Evolutionary conservation across 2,329 filamentous ascomycete genomes (phyloP).

Genomic region (Aspergillus amoenus): DNA sequence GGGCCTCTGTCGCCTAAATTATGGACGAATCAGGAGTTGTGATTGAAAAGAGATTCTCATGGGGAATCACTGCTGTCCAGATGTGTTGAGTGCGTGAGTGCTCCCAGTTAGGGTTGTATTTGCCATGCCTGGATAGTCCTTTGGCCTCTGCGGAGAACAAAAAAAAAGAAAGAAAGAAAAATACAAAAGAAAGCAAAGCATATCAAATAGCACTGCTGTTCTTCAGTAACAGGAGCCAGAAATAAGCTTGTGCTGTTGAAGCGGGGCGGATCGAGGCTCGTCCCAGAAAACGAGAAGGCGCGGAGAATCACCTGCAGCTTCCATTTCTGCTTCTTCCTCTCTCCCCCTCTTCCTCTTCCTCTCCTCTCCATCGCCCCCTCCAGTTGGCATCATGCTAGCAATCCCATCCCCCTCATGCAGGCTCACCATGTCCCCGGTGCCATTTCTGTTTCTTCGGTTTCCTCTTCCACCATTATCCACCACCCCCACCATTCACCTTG

Average conservation of each 20-base stretch:
- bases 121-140: too few relatives aligned
- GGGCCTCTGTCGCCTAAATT: background rate
- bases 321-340: constrained; percentile 2
- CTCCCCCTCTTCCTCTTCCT: background rate
- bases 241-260: constrained; percentile 22
- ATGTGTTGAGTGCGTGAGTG: too few relatives aligned
- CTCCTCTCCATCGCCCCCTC: constrained; percentile 2
- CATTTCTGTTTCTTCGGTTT: background rate
- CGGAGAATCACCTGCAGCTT: constrained; percentile 18
- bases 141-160: background rate
- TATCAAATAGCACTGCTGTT: background rate
- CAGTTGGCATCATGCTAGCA: constrained; percentile 15
- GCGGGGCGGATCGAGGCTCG: constrained; percentile 26
- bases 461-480: background rate
- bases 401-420: constrained; percentile 20
- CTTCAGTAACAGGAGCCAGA: background rate
- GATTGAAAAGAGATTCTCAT: background rate
- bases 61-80: too few relatives aligned
- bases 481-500: constrained; percentile 8
- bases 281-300: constrained; percentile 10
- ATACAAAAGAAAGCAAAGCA: background rate
- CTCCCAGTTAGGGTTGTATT: too few relatives aligned
- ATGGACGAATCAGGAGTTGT: background rate
- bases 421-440: constrained; percentile 6
- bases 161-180: background rate